Evolutionary conservation across 345 rosid species (phyloP).

Genomic region (Lumnitzera littorea): DNA sequence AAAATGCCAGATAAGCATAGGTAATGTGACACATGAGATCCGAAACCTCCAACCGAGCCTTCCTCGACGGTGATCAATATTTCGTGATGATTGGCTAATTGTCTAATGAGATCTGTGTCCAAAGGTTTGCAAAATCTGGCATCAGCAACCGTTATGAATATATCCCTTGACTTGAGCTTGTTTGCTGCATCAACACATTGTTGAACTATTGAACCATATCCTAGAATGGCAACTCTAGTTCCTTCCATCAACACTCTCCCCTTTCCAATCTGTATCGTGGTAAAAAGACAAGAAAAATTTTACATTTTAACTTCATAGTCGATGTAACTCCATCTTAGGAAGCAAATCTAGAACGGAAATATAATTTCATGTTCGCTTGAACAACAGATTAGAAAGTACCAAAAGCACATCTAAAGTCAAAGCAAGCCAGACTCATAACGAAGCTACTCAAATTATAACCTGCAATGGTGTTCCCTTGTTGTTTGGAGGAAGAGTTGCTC

Average conservation of each 20-base stretch:
- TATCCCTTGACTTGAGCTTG: conserved; percentile 31
- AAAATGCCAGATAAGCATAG: conserved; percentile 60
- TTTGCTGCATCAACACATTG: conserved; percentile 53
- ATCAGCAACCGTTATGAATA: conserved; percentile 64
- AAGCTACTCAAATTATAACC: conserved; percentile 20
- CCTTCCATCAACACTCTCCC: conserved; percentile 77
- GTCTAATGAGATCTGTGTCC: conserved; percentile 56
- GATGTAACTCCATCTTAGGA: too few species aligned
- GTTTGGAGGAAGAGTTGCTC: conserved; percentile 41
- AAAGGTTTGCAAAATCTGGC: conserved; percentile 93
- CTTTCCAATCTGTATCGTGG: conserved; percentile 53
- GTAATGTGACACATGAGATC: conserved; percentile 77
- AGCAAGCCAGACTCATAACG: too few species aligned
- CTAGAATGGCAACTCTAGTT: conserved; percentile 60
- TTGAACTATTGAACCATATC: conserved; percentile 76
- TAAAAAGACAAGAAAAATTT: neutral
- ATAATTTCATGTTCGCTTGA: too few species aligned
- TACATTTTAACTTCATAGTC: too few species aligned
- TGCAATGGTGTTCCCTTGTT: conserved; percentile 56
- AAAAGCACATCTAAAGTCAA: too few species aligned
- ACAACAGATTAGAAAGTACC: too few species aligned
- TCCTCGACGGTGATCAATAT: conserved; percentile 76
- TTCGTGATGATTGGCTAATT: conserved; percentile 63
- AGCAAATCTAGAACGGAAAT: too few species aligned
- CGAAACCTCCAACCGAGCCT: conserved; percentile 84